Percentiles rank a stretch among this genome's conserved stretches.
Evolutionary conservation across 257 asterid species (phyloP).

Genomic region (Lavandula angustifolia): DNA sequence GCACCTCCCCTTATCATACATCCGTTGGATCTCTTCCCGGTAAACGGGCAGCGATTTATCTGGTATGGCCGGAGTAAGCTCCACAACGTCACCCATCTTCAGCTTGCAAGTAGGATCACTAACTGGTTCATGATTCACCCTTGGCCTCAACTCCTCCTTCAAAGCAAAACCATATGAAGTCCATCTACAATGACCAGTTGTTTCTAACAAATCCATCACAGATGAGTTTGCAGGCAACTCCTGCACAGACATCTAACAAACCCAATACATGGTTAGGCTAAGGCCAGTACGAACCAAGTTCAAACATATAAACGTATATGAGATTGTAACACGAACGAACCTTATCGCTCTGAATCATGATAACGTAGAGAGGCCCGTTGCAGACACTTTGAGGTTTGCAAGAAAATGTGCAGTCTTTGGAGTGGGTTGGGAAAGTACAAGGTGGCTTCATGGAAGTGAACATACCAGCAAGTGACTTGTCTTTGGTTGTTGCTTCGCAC

Average conservation of each 20-base stretch:
- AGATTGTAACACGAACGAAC: conserved; percentile 35
- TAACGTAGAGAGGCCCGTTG: conserved; percentile 74
- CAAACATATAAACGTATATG: neutral
- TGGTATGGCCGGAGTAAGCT: conserved; percentile 65
- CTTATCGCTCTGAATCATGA: conserved; percentile 90
- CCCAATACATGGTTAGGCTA: neutral
- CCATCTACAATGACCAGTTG: conserved; percentile 56
- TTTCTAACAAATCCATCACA: conserved; percentile 61
- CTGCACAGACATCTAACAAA: conserved; percentile 82
- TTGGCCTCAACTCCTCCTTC: conserved; percentile 79
- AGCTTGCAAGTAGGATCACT: conserved; percentile 69
- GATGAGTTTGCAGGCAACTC: conserved; percentile 74
- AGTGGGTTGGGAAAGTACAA: conserved; percentile 72
- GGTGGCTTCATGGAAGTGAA: conserved; percentile 54
- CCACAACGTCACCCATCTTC: conserved; percentile 89
- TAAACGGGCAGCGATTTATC: conserved; percentile 62
- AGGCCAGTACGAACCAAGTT: neutral
- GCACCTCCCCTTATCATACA: conserved; percentile 64
- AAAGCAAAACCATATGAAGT: conserved; percentile 54
- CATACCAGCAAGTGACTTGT: conserved; percentile 43
- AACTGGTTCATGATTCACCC: conserved; percentile 61
- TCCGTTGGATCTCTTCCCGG: conserved; percentile 81
- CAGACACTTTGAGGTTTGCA: conserved; percentile 65
- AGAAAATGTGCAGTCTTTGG: conserved; percentile 69
- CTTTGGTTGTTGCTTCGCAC: conserved; percentile 75